Conservation (phyloP, 2,329 filamentous ascomycete genomes). For the Ceratocystis lukuohia region DNA sequence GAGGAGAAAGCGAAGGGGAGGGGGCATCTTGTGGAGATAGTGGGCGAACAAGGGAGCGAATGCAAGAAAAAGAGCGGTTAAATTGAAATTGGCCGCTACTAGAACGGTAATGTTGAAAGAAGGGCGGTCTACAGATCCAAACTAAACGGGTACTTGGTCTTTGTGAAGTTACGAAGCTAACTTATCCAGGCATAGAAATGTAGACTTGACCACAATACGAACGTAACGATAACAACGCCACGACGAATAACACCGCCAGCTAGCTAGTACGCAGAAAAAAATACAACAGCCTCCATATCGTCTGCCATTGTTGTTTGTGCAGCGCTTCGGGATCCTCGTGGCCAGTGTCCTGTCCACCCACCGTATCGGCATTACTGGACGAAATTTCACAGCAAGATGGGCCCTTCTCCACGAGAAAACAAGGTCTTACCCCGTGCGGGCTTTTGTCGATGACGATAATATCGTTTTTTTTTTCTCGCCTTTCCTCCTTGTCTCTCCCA, state of each 20-base stretch:
- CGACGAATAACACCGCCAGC: neutral
- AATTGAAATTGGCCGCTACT: neutral
- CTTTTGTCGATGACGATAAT: neutral
- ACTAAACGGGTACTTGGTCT: no score
- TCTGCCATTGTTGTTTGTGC: neutral
- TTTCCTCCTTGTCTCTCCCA: neutral
- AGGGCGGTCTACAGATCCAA: no score
- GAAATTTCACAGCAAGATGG: neutral
- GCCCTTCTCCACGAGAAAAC: neutral
- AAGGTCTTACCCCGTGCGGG: neutral
- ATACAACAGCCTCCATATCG: no score
- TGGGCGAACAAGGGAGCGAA: neutral
- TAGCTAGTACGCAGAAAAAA: neutral
- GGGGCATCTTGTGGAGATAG: neutral
- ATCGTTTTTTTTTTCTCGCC: neutral
- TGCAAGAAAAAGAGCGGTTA: neutral
- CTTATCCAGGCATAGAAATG: neutral
- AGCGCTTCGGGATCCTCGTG: neutral
- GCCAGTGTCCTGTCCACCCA: conserved; percentile 1
- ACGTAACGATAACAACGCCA: neutral
- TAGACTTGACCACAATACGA: neutral
- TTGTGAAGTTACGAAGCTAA: neutral
- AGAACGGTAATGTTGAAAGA: no score
- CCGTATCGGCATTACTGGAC: conserved; percentile 3
- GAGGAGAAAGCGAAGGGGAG: neutral